A percentile compares a stretch with the other conserved stretches of the same genome.
Conservation (phyloP, 1,284 basidiomycete genomes). For the Moesziomyces globuligerus region DNA sequence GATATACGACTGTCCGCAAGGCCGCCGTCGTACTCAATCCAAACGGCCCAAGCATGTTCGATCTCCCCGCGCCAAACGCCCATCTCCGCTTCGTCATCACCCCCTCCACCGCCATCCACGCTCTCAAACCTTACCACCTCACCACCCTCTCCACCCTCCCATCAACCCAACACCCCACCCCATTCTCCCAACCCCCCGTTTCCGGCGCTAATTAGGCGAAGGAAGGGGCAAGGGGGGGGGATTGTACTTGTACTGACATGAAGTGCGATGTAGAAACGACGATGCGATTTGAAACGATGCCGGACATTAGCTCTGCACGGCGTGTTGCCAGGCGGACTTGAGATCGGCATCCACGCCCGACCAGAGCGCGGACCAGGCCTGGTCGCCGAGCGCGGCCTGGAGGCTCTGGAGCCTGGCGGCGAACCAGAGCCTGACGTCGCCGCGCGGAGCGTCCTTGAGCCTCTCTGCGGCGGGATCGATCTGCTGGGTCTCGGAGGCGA, state of each 20-base stretch:
- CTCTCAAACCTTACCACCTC: constrained; percentile 3
- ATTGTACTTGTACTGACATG: too few relatives aligned
- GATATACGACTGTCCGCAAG: constrained; percentile 16
- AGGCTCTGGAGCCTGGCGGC: neutral
- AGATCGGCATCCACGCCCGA: constrained; percentile 1
- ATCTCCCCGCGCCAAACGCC: neutral
- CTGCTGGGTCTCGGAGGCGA: constrained; percentile 72
- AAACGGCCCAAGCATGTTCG: constrained; percentile 25
- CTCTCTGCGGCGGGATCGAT: constrained; percentile 3
- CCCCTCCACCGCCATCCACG: constrained; percentile 7
- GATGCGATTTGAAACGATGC: too few relatives aligned
- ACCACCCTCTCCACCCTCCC: too few relatives aligned
- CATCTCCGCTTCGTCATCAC: constrained; percentile 35
- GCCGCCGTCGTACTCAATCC: constrained; percentile 35
- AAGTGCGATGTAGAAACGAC: too few relatives aligned
- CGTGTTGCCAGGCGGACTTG: constrained; percentile 13
- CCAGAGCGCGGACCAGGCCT: constrained; percentile 11
- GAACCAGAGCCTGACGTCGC: constrained; percentile 24
- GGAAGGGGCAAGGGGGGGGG: too few relatives aligned
- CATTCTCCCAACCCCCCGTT: too few relatives aligned
- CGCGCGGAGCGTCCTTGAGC: neutral
- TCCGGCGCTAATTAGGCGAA: too few relatives aligned
- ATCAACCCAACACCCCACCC: too few relatives aligned
- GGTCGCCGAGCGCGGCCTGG: constrained; percentile 2
- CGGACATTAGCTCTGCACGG: neutral